Evolutionary conservation across 495 filamentous ascomycete species (phyloP).

Genomic region (Elasticomyces elasticus): DNA sequence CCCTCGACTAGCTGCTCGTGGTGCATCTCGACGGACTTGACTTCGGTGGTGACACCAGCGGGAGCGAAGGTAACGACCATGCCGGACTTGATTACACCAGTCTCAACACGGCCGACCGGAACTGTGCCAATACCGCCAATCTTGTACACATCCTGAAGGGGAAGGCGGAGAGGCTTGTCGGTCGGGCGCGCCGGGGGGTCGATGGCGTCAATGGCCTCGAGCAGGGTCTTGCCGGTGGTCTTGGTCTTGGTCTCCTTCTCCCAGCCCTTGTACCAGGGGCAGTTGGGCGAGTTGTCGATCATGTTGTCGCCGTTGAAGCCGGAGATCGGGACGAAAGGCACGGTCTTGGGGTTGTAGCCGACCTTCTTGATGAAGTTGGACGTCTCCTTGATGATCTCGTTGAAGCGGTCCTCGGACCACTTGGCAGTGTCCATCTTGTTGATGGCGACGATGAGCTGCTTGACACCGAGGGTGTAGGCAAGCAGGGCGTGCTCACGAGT

Average conservation of each 20-base stretch:
- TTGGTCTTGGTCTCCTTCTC: constrained; percentile 98
- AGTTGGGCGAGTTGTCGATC: constrained; percentile 84
- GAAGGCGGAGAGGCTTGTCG: constrained; percentile 97
- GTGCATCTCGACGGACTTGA: constrained; percentile 99
- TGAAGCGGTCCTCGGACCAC: constrained; percentile 91
- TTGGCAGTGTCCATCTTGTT: constrained; percentile 99
- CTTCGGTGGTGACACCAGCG: constrained; percentile 98
- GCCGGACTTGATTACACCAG: constrained; percentile 92
- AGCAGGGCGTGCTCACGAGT: constrained; percentile 99
- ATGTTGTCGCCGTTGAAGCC: constrained; percentile 99
- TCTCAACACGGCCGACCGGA: constrained; percentile 99
- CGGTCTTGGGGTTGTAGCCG: constrained; percentile 97
- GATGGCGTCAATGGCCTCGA: constrained; percentile 97
- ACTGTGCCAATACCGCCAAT: constrained; percentile 99
- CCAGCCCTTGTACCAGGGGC: constrained; percentile 99
- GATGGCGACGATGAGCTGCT: constrained; percentile 99
- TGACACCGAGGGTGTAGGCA: constrained; percentile 99
- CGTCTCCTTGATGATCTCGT: constrained; percentile 99
- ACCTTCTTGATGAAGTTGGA: constrained; percentile 99
- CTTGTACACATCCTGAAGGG: constrained; percentile 99
- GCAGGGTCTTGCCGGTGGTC: constrained; percentile 88
- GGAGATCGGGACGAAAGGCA: constrained; percentile 98
- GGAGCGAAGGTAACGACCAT: constrained; percentile 98
- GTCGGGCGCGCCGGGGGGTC: constrained; percentile 86
- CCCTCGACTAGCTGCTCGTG: constrained; percentile 98